A percentile compares a stretch with the other conserved stretches of the same genome.
Evolutionary conservation across 208 protist genomes (phyloP).

Genomic region (Leishmania tarentolae): DNA sequence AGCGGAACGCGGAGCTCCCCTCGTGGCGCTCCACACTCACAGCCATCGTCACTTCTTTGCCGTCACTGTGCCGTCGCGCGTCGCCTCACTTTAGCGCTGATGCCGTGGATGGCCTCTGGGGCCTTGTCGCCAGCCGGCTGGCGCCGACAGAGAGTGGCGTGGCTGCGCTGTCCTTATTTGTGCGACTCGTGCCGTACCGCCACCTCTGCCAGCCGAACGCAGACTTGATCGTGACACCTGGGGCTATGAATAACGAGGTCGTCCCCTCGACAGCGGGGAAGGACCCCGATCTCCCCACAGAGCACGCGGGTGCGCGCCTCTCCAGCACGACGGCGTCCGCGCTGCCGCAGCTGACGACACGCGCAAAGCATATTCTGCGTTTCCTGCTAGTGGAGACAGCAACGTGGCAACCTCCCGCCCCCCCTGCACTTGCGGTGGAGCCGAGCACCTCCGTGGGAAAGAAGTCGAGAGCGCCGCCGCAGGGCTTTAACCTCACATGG

Average conservation of each 20-base stretch:
- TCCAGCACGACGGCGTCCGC: not conserved
- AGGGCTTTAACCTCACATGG: constrained; percentile 36
- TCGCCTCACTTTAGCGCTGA: constrained; percentile 43
- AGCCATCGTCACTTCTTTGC: constrained; percentile 20
- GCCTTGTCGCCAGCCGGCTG: constrained; percentile 34
- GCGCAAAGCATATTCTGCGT: constrained; percentile 38
- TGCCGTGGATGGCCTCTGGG: constrained; percentile 58
- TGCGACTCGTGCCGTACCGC: constrained; percentile 31
- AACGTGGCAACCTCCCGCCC: constrained; percentile 34
- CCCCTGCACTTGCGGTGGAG: not conserved
- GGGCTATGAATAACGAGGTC: not conserved
- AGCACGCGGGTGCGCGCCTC: no score
- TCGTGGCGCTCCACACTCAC: constrained; percentile 15
- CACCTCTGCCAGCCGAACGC: constrained; percentile 16
- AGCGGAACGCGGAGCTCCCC: constrained; percentile 4
- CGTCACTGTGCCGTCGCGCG: constrained; percentile 35
- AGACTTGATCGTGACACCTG: not conserved
- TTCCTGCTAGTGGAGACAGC: constrained; percentile 58
- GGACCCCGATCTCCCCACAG: not conserved
- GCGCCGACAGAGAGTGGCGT: constrained; percentile 12
- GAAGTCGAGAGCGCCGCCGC: not conserved
- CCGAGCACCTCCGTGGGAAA: not conserved
- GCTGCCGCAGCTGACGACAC: constrained; percentile 14
- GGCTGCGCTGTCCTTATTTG: constrained; percentile 24
- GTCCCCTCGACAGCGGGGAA: not conserved